Evolutionary conservation across 345 rosid species (phyloP), one percentile per base, ranked within the genome.

Genomic region (Pugionium cornutum): DNA sequence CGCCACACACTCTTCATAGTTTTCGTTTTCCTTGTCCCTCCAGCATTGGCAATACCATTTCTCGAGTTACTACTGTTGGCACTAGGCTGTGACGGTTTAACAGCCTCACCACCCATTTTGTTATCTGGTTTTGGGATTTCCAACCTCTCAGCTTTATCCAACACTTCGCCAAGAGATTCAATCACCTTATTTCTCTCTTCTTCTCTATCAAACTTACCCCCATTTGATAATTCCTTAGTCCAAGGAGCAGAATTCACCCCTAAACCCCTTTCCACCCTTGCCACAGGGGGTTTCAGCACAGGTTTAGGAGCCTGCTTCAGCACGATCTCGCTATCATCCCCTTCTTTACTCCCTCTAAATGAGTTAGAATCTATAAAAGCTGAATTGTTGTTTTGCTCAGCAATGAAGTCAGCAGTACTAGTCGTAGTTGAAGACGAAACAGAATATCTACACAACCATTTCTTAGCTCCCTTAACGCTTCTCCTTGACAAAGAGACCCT

Each of bases 1-100:
- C 89, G 79, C 99, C 99, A 94, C 59, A 94, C 99, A 65, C 96
- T 94, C 87, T 84, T 94, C 81, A 84, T 61, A 56, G 90, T 77
- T 69, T 94, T 89, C 34, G 82, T 67, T 58, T 78, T 84, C 72
- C 67, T 68, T 41, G 74, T 72, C 25, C 64, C 80, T 7, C 35
- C 70, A 4, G 81, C 65, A 70, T 46, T 76, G 36, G 45, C 76
- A 1, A 70, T 73, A 28, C 71, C 77, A 43, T 68, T 66, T 69
- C 47, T 75, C 3, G 67, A 61, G 75, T 70, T 67, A 70, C 71
- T 39, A 73, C 33, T 67, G 45, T 11, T 67, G 45, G 29, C 34
- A 67, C 60, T 77, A 60, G 82, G 46, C 66, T 67, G 73, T 11
- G 66, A 18, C 4, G 68, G 62, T 42, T 45, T 75, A 63, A 68